A percentile compares a stretch with the other conserved stretches of the same genome.
phyloP scores from a whole-genome alignment of 2,329 filamentous ascomycete species.

The Fusarium armeniacum region DNA sequence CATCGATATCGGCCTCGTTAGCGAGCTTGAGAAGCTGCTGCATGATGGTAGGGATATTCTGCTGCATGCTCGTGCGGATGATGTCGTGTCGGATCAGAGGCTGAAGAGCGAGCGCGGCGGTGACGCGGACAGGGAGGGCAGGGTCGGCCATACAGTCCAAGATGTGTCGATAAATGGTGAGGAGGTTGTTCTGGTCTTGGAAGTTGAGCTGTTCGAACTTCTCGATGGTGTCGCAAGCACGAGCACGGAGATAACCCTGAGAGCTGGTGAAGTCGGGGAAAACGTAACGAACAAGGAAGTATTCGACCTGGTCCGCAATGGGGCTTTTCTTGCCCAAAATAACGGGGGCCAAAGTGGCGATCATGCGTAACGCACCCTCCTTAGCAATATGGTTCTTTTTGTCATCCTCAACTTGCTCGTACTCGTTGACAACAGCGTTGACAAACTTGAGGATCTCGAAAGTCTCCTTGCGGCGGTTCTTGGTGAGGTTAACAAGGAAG shows the following conservation, averaged over 20 bases:
- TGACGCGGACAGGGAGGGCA: constrained; percentile 93
- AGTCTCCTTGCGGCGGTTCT: constrained; percentile 93
- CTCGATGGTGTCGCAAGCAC: constrained; percentile 96
- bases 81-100: constrained; percentile 95
- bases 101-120: constrained; percentile 92
- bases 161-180: constrained; percentile 96
- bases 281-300: constrained; percentile 97
- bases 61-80: constrained; percentile 95
- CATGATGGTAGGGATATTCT: constrained; percentile 99
- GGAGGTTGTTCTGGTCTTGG: constrained; percentile 94
- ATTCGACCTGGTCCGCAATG: constrained; percentile 96
- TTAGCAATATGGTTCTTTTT: constrained; percentile 96
- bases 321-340: constrained; percentile 98
- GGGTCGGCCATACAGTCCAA: constrained; percentile 95
- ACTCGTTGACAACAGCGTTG: constrained; percentile 93
- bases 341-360: constrained; percentile 92
- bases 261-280: constrained; percentile 97
- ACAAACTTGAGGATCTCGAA: constrained; percentile 96
- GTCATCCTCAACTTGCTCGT: constrained; percentile 85
- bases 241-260: constrained; percentile 91
- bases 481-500: constrained; percentile 94
- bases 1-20: constrained; percentile 98
- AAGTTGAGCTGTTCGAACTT: constrained; percentile 98
- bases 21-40: constrained; percentile 96
- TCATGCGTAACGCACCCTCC: constrained; percentile 96